Base-by-base conservation (phyloP, 306 rosid species). In the Castanea sativa region DNA sequence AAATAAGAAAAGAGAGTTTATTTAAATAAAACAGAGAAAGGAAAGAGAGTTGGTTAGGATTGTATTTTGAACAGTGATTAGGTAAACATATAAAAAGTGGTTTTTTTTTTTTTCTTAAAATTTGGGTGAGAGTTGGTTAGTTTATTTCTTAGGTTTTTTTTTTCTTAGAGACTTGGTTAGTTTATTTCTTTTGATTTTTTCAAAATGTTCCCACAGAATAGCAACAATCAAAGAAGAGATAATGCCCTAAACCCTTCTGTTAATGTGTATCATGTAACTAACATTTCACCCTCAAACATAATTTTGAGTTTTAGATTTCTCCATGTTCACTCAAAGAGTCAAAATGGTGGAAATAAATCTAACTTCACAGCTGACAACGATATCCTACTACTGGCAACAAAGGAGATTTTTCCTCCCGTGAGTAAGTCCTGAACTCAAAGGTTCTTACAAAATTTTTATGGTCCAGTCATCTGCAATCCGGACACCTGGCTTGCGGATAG, bases 401-500 rank as follows among this genome's bases (percentile, higher is more conserved):
- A 2, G 71, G 45, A 33, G 51, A 65, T 32, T 65, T 60, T 25
- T 32, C 41, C 19, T 65, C 71, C 23, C 1, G 14, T 14, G 0
- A 16, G 15, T 7, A 33, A 32, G 49, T n/a, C 56, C 51, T 38
- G 55, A 57, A 78, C 41, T 33, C 60, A 2, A 13, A 71, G 12
- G 7, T 55, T 38, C 63, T 78, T 81, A 92, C 87, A 82, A 80
- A 85, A 92, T 3, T 76, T 87, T 85, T 59, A 95, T 79, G 1
- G 91, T 81, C 99, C 99, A 95, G 77, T 90, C 92, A 80, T 91
- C 94, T 6, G 80, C 89, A 73, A 92, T 75, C 63, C 75, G 88
- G 56, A 95, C 87, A 77, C 87, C 87, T 55, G 99, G 99, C 82
- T 87, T 92, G 5, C 99, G 91, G 78, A 92, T 85, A 23, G 99